Evolutionary conservation across 2,329 filamentous ascomycete species (phyloP).

Genomic region (Trichoderma cornu-damae): DNA sequence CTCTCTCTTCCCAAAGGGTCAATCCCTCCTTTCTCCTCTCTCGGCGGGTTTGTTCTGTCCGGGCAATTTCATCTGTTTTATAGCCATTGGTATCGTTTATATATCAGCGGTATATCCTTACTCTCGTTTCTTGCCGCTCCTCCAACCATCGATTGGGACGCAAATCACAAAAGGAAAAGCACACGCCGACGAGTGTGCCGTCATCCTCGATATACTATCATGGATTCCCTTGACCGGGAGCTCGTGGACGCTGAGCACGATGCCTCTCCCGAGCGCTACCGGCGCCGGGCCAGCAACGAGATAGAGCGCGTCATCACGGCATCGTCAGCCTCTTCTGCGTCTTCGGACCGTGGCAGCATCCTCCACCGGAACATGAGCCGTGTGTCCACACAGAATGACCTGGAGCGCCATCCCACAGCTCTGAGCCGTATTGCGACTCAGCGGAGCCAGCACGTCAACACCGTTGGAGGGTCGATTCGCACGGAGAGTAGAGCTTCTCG

Average conservation of each 20-base stretch:
- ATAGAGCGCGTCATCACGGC: conserved; percentile 56
- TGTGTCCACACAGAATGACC: conserved; percentile 59
- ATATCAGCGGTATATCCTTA: not conserved
- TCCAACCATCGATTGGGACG: not conserved
- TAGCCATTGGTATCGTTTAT: not conserved
- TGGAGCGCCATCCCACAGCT: conserved; percentile 64
- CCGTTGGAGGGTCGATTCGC: conserved; percentile 53
- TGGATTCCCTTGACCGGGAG: conserved; percentile 48
- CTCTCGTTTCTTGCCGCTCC: not conserved
- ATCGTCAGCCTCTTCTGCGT: conserved; percentile 47
- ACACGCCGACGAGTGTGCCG: not conserved
- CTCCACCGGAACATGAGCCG: conserved; percentile 51
- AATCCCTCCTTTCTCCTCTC: not conserved
- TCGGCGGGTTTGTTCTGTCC: no score
- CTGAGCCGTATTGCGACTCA: conserved; percentile 67
- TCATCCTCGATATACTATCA: conserved; percentile 23
- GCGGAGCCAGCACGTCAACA: conserved; percentile 63
- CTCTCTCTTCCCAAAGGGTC: conserved; percentile 4
- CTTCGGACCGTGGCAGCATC: conserved; percentile 36
- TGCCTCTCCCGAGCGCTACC: conserved; percentile 42
- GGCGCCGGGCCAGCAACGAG: conserved; percentile 44
- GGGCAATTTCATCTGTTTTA: not conserved
- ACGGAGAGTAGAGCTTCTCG: conserved; percentile 44
- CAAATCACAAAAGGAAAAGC: not conserved
- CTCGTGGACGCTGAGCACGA: conserved; percentile 51